A percentile compares a stretch with the other conserved stretches of the same genome.
These are phyloP conservation scores for Phytophthora sp. DNA, from an alignment of 352 stramenopile genomes.

Conservation along the genomic window DNA sequence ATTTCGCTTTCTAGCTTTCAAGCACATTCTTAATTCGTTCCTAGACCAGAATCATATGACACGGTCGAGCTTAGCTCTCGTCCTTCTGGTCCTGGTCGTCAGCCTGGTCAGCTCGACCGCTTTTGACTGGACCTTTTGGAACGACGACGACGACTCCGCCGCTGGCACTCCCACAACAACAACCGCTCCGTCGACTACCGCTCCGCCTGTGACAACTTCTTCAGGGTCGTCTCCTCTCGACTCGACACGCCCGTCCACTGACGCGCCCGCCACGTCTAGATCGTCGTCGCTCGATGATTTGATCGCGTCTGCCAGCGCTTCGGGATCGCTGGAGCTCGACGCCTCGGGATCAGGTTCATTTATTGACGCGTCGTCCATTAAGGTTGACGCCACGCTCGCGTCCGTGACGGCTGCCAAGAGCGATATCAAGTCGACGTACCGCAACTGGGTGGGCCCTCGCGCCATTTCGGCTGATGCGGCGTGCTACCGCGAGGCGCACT, in stretches of 20 bases:
- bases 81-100: slow-evolving; percentile 20
- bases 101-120: slow-evolving; percentile 14
- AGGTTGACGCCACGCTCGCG: slow-evolving; percentile 12
- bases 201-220: background rate
- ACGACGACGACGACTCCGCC: slow-evolving; percentile 9
- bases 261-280: too few species aligned
- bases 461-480: slow-evolving; percentile 22
- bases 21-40: background rate
- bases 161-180: background rate
- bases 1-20: slow-evolving; percentile 19
- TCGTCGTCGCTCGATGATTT: slow-evolving; percentile 17
- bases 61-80: slow-evolving; percentile 21
- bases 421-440: slow-evolving; percentile 23
- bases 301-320: background rate
- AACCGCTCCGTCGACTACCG: slow-evolving; percentile 1
- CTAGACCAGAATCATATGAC: slow-evolving; percentile 7
- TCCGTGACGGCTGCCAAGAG: slow-evolving; percentile 13
- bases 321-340: slow-evolving; percentile 2
- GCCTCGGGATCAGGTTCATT: slow-evolving; percentile 16
- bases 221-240: background rate
- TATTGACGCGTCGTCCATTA: slow-evolving; percentile 7
- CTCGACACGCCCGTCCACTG: background rate
- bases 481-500: slow-evolving; percentile 43
- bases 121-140: slow-evolving; percentile 34
- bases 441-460: slow-evolving; percentile 41